Base-by-base conservation (phyloP, 768 basidiomycete species). In the Amanita jacksonii region DNA sequence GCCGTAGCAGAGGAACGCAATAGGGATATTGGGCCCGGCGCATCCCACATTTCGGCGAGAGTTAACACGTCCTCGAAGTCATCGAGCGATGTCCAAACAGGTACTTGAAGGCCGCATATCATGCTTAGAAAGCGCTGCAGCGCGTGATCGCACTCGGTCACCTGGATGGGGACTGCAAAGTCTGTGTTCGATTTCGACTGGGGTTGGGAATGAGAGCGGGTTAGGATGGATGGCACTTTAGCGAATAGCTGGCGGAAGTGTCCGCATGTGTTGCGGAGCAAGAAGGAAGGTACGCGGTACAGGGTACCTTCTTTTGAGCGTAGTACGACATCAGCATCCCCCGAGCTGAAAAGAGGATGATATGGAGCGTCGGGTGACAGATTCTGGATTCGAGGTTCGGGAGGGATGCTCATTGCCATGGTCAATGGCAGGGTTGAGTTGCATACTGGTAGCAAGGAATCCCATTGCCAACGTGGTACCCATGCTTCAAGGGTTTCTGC, bases 211-310 rank as follows among this genome's bases (percentile, higher is more conserved):
- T 28, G 27, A 12, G 27, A 35, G 45, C 37, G 10, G 32, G 34
- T 18, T 51, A 33, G 34, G 40, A 27, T 22, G 43, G 46, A 33
- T 36, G 45, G 15, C 50, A 36, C 27, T 44, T 23, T 18, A 46
- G 48, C 52, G 73, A 73, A n/a, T 43, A 75, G 64, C 5, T 65
- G 56, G 24, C 69, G 66, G 47, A 73, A 73, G 65, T 70, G 70
- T 18, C 68, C 66, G 15, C 48, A 50, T 4, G 56, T 54, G 46
- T 57, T 65, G 27, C 61, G 59, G 28, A 77, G 50, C 27, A 69
- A 62, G 34, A 66, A 47, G 35, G 62, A 67, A 52, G 69, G 64
- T 27, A 75, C 58, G 25, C 63, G 66, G 51, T 76, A 75, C 7
- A 60, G 50, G 2, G 64, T 60, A 7, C 61, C 63, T 43, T 76